Evolutionary conservation across 805 yeast genomes (phyloP).

Genomic region (Kuraishia floccosa): DNA sequence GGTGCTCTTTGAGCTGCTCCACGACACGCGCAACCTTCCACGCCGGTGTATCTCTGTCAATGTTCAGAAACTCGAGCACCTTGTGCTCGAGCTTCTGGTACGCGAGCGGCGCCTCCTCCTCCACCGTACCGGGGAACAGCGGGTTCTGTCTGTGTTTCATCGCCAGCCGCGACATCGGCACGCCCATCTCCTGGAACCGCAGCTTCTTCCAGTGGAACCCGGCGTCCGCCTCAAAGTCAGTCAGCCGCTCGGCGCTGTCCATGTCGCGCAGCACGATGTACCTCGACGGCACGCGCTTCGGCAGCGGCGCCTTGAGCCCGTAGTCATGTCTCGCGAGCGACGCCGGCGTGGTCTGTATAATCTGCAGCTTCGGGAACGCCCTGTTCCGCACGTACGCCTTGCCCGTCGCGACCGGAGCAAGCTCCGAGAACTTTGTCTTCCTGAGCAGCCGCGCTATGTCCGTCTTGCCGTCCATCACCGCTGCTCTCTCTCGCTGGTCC

Average conservation of each 20-base stretch:
- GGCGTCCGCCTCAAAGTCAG: conserved; percentile 57
- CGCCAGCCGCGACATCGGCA: conserved; percentile 22
- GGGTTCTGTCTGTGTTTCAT: conserved; percentile 5
- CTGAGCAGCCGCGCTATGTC: not conserved
- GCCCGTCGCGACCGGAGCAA: conserved; percentile 17
- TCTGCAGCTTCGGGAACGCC: conserved; percentile 56
- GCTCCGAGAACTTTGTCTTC: conserved; percentile 20
- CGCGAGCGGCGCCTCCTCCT: not conserved
- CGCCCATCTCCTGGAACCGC: conserved; percentile 59
- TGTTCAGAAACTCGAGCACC: conserved; percentile 17
- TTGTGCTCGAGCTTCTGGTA: not conserved
- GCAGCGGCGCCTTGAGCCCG: conserved; percentile 67
- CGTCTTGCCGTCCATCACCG: no score
- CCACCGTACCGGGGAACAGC: conserved; percentile 3
- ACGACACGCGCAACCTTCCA: conserved; percentile 21
- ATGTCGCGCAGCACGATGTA: conserved; percentile 54
- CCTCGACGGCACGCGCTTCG: conserved; percentile 45
- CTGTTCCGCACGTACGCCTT: conserved; percentile 13
- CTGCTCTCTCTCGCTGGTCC: no score
- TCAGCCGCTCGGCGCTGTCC: conserved; percentile 56
- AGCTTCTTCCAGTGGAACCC: conserved; percentile 49
- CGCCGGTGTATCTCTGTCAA: conserved; percentile 12
- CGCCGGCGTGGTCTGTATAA: conserved; percentile 57
- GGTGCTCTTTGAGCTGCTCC: conserved; percentile 30
- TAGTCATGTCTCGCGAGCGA: conserved; percentile 57